Percentiles rank a stretch among this genome's conserved stretches.
Conservation (phyloP, 1,284 basidiomycete species). For the Ceratobasidium sp. region DNA sequence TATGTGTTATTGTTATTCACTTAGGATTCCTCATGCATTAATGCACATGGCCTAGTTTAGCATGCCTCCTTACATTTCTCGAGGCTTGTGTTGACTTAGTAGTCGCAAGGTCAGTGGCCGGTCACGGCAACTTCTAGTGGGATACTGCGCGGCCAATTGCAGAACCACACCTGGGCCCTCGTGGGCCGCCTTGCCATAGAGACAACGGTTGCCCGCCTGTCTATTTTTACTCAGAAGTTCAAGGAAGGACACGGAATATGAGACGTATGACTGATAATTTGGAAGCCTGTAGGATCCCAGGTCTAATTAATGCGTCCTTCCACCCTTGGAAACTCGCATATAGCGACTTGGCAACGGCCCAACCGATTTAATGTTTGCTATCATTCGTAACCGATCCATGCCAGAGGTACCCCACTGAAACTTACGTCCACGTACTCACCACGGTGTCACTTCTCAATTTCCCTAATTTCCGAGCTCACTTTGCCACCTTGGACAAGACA, state of each 20-base stretch:
- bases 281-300: neutral
- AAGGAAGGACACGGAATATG: neutral
- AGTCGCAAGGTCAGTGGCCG: no score
- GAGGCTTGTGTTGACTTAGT: no score
- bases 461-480: neutral
- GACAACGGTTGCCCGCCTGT: neutral
- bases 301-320: neutral
- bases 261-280: neutral
- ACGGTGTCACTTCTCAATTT: neutral
- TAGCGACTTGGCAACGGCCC: neutral
- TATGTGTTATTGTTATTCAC: no score
- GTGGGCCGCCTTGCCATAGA: neutral
- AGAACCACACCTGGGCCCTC: neutral
- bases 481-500: neutral
- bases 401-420: neutral
- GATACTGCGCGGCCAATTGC: neutral
- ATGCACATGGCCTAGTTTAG: no score
- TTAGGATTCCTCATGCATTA: no score
- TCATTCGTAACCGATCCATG: neutral
- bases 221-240: neutral
- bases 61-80: no score
- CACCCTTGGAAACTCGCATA: neutral
- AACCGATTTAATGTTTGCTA: neutral
- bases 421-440: neutral
- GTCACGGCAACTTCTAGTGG: neutral